These are phyloP conservation scores for Rhizodiscina lignyota DNA, from an alignment of 495 filamentous ascomycete species.

Conservation along the genomic window DNA sequence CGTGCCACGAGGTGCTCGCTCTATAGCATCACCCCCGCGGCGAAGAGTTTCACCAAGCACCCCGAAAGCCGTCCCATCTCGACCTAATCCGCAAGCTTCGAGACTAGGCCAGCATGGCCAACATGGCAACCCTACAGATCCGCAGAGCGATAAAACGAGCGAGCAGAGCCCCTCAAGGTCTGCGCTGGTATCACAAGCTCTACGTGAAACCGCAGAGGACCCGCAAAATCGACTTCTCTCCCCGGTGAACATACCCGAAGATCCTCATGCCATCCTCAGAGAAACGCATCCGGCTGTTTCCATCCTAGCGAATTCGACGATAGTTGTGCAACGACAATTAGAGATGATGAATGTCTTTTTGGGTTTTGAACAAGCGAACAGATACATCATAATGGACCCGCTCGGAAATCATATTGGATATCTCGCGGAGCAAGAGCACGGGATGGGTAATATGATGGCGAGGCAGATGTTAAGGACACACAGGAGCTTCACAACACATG, in stretches of 20 bases:
- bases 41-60: no score
- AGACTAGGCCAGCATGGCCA: no score
- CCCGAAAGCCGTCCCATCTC: no score
- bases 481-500: slow-evolving; percentile 51
- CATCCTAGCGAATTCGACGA: slow-evolving; percentile 42
- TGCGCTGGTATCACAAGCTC: slow-evolving; percentile 5
- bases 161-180: no score
- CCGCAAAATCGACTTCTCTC: slow-evolving; percentile 12
- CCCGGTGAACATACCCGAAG: slow-evolving; percentile 41
- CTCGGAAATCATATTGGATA: slow-evolving; percentile 51
- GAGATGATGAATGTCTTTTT: slow-evolving; percentile 58
- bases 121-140: no score
- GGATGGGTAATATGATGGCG: slow-evolving; percentile 38
- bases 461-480: slow-evolving; percentile 51
- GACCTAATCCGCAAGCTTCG: no score
- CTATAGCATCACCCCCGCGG: no score
- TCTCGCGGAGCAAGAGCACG: slow-evolving; percentile 50
- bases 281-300: slow-evolving; percentile 40
- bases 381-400: slow-evolving; percentile 57
- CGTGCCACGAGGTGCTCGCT: no score
- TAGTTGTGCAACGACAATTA: slow-evolving; percentile 49
- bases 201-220: slow-evolving; percentile 2
- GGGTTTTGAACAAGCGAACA: slow-evolving; percentile 59
- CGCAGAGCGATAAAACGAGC: no score
- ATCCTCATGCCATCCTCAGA: slow-evolving; percentile 44